Evolutionary conservation across 805 yeast species (phyloP), one percentile per base, ranked within the genome.

Genomic region (Metschnikowia matae): DNA sequence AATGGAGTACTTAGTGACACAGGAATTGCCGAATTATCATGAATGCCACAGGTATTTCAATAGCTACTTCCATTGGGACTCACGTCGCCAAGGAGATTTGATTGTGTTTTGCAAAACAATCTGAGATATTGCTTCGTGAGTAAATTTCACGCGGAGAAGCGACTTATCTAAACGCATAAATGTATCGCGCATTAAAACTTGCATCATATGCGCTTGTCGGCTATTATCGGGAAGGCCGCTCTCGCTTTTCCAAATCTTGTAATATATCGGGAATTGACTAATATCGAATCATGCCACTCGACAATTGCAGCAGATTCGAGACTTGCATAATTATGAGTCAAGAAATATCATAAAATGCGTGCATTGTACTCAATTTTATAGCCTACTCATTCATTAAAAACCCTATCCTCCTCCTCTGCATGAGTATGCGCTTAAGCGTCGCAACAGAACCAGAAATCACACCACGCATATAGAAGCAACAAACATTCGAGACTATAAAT

Each of bases 51-150:
- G 91, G 34, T 76, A 87, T 54, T 92, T 89, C 74, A 92, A 92
- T 57, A 79, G 89, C 39, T 78, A 81, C 46, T 80, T 82, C 63
- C 97, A 91, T 65, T 95, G 97, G 87, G 98, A 92, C 62, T 59
- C 69, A 41, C 75, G 97, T 55, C 74, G 97, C 49, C 59, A 64
- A 2, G 98, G 98, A 0, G 92, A 89, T 63, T 75, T 91, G 0
- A 71, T 90, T 4, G 82, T 91, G 2, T 86, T 83, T 48, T 66
- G 74, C 51, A 42, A 15, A 13, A 11, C 15, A 35, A 35, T 3
- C 21, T 18, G 15, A 18, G 26, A 17, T 26, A 1, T 14, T 31
- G 15, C 14, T 33, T n/a, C 20, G 26, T 21, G 21, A n/a, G 1
- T 40, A n/a, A 33, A 8, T 11, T 13, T 21, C 20, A 8, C 38